Evolutionary conservation across 2,329 filamentous ascomycete species (phyloP), one percentile per base, ranked within the genome.

Genomic region (Colletotrichum salicis): DNA sequence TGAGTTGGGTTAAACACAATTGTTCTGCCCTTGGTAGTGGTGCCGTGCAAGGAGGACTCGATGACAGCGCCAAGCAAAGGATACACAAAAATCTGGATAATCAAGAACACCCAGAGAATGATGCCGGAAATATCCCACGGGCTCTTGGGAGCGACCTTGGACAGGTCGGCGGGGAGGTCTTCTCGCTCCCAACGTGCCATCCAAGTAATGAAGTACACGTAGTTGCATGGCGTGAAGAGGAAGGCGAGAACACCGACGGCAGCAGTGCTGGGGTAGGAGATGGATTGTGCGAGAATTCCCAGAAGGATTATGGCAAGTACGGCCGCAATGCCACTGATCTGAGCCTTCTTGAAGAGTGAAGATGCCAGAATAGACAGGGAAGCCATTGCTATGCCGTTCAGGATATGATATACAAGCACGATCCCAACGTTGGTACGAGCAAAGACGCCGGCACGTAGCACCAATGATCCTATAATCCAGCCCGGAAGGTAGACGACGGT

Each of bases 161-260:
- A 77, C 3, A 97, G 83, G 73, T 93, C 89, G 0, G 92, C 88
- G 0, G 89, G 83, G 52, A 85, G 77, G 22, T 89, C 84, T 67
- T 91, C 79, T 73, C 86, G 85, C 81, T 98, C 93, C 79, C 90
- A 97, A 54, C 93, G 90, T 13, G 95, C 93, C 80, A 95, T 88
- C 73, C 92, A 88, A 22, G 93, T 90, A 65, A 91, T 87, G 78
- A 96, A 96, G 79, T 92, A 95, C 15, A 96, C 92, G 78, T 94
- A 97, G 76, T 94, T 95, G 85, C 95, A 97, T 0, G 95, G 93
- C 0, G 94, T 89, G 78, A 98, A 98, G 0, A 98, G 81, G 15
- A 97, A 79, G 72, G 92, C 92, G 13, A 97, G 85, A 4, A 94
- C 84, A 6, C 88, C 87, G 3, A 96, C 93, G 1, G 90, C 86